Base-by-base conservation (phyloP, 345 rosid species). In the Dipteronia sinensis region DNA sequence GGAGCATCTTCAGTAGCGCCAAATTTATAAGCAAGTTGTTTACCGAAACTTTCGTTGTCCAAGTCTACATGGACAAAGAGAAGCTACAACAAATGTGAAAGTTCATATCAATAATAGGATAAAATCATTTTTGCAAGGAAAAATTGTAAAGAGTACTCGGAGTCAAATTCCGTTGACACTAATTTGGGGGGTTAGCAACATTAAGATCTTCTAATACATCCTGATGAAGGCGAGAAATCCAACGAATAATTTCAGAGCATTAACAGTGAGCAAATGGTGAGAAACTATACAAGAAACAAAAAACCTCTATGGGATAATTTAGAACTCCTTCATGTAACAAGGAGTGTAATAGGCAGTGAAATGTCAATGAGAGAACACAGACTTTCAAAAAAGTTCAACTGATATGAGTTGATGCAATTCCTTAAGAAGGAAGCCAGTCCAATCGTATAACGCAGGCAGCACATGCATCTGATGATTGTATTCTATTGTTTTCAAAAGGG, bases 11-110 rank as follows among this genome's bases (percentile, higher is more conserved):
- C 23, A 7, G 27, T 27, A 69, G 15, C 16, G 3, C 61, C 51
- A 69, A 69, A 59, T 42, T 12, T 31, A 17, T n/a, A 46, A 19
- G 13, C 64, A 59, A 59, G 13, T 19, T 59, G 27, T 59, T 59
- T 22, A 7, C 46, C 17, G 61, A 40, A 17, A 29, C 3, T 31
- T 6, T 59, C 0, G 13, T 42, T 34, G 7, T 42, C 74, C 34
- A 69, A 22, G 2, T 77, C 65, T 23, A 42, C 51, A 61, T 77
- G 2, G n/a, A 77, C 58, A 44, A 62, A 77, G 31, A 29, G 31
- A n/a, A 63, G 75, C 80, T 77, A 10, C 49, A 77, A 19, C 12
- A 34, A 29, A 62, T 46, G 31, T 34, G 29, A 34, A 31, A 47
- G 22, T 2, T 56, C 27, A n/a, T 22, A 16, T 12, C 7, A 34